Evolutionary conservation across 441 rosid species (phyloP).

Genomic region (Gossypium davidsonii): DNA sequence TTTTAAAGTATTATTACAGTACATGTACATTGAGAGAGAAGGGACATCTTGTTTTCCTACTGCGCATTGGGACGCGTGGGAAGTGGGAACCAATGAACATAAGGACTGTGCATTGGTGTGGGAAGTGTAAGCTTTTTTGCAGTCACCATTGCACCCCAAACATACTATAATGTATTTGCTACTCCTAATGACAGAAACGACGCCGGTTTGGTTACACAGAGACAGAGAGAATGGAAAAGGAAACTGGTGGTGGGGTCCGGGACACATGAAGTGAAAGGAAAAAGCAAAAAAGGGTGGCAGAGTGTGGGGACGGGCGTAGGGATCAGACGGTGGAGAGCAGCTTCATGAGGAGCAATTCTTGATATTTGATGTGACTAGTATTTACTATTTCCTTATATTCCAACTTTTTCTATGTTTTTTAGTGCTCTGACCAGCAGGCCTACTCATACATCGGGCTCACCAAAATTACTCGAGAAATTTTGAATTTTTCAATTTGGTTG

Average conservation of each 20-base stretch:
- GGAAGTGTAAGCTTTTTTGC: conserved; percentile 21
- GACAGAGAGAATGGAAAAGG: not conserved
- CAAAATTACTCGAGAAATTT: too few relatives aligned
- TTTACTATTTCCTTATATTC: not conserved
- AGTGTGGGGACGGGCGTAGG: not conserved
- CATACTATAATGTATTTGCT: too few relatives aligned
- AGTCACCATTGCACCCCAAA: not conserved
- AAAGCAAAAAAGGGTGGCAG: too few relatives aligned
- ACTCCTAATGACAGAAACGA: too few relatives aligned
- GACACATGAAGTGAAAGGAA: not conserved
- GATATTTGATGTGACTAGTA: not conserved
- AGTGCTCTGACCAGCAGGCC: not conserved
- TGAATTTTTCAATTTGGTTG: too few relatives aligned
- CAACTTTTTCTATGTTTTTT: not conserved
- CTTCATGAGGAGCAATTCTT: not conserved
- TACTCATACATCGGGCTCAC: not conserved
- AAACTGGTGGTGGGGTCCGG: too few relatives aligned
- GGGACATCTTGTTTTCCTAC: not conserved
- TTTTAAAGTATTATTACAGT: too few relatives aligned
- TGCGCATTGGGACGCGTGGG: conserved; percentile 14
- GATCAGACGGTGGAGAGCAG: conserved; percentile 9
- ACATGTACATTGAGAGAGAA: not conserved
- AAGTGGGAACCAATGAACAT: not conserved
- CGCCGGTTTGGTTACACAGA: too few relatives aligned
- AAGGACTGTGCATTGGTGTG: conserved; percentile 14